Evolutionary conservation across 2,329 filamentous ascomycete species (phyloP).

Genomic region (Fusarium guadeloupense): DNA sequence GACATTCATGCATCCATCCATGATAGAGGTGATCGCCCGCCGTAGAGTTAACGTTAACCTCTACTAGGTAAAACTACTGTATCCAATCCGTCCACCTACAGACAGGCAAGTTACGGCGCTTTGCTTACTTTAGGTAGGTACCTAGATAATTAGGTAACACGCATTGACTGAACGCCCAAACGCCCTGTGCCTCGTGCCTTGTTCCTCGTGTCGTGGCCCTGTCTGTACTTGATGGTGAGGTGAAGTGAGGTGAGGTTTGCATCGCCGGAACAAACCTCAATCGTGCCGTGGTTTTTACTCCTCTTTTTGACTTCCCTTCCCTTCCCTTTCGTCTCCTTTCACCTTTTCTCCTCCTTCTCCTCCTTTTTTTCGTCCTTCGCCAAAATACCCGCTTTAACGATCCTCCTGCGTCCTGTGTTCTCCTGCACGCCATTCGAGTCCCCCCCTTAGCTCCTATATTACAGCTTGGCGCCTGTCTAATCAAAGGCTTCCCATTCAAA

Average conservation of each 20-base stretch:
- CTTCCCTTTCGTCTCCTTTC: background rate
- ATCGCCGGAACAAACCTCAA: constrained; percentile 36
- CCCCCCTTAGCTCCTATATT: constrained; percentile 18
- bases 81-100: too few species aligned
- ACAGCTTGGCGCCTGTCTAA: constrained; percentile 24
- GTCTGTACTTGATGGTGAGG: background rate
- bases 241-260: constrained; percentile 2
- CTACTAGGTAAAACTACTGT: too few species aligned
- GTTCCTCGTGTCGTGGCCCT: constrained; percentile 27
- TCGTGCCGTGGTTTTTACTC: constrained; percentile 21
- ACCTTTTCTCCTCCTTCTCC: background rate
- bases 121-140: constrained; percentile 1
- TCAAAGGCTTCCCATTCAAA: constrained; percentile 14
- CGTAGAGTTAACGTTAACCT: background rate
- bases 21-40: background rate
- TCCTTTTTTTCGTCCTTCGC: background rate
- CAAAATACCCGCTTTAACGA: background rate
- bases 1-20: constrained; percentile 34
- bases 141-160: background rate
- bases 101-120: constrained; percentile 8
- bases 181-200: constrained; percentile 31
- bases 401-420: too few species aligned
- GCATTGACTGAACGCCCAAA: constrained; percentile 12
- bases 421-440: background rate
- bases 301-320: constrained; percentile 19